A percentile compares a stretch with the other conserved stretches of the same genome.
phyloP scores from a whole-genome alignment of 371 early-diverging fungal species.

The Apophysomyces sp. region DNA sequence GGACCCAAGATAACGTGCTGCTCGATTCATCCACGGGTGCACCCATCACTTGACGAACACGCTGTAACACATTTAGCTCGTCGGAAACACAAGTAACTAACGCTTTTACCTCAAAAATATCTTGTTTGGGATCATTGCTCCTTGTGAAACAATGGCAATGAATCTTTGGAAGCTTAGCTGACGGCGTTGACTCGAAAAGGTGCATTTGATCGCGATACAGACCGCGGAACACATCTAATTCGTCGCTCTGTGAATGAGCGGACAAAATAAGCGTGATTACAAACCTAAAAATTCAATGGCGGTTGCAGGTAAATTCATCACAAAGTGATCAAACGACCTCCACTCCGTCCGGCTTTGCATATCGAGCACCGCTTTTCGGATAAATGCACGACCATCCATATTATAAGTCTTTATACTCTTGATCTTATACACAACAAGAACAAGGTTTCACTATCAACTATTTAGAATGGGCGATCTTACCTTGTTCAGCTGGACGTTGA shows the following conservation, averaged over 20 bases:
- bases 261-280: not conserved
- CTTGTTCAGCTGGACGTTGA: constrained; percentile 84
- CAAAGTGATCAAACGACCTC: constrained; percentile 85
- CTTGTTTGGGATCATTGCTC: constrained; percentile 62
- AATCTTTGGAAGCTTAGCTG: constrained; percentile 70
- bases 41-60: constrained; percentile 53
- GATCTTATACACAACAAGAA: constrained; percentile 7
- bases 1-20: constrained; percentile 68
- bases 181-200: constrained; percentile 19
- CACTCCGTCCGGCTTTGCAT: constrained; percentile 31
- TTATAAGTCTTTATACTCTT: constrained; percentile 72
- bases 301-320: constrained; percentile 96
- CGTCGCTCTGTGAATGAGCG: not conserved
- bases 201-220: constrained; percentile 49
- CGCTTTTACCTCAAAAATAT: constrained; percentile 59
- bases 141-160: constrained; percentile 94
- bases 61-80: constrained; percentile 14
- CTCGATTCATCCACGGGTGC: constrained; percentile 40
- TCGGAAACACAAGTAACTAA: not conserved
- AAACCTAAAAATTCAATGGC: constrained; percentile 90
- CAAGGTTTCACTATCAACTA: not conserved
- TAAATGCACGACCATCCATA: constrained; percentile 89
- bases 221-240: constrained; percentile 67
- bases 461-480: constrained; percentile 28
- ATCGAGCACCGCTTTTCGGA: constrained; percentile 63